phyloP scores from a whole-genome alignment of 1,284 basidiomycete genomes.

The Tilletia caries region DNA sequence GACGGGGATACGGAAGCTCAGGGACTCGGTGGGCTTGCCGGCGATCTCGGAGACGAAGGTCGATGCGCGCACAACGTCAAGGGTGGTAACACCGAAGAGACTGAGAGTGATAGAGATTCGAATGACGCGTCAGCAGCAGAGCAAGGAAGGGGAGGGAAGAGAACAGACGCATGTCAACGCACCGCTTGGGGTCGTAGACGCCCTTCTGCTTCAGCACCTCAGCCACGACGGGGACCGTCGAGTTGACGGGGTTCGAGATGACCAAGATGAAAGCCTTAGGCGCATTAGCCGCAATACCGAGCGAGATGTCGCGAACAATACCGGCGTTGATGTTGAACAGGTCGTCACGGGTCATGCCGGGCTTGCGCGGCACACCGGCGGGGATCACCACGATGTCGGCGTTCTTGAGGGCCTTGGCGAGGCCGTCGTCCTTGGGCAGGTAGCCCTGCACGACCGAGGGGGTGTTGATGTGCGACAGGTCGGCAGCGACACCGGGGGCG shows the following conservation, averaged over 20 bases:
- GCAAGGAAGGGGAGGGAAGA: too few species aligned
- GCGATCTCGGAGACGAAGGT: constrained; percentile 85
- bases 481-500: constrained; percentile 90
- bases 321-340: constrained; percentile 95
- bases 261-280: constrained; percentile 93
- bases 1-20: constrained; percentile 68
- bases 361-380: constrained; percentile 91
- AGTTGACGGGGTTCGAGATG: constrained; percentile 94
- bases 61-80: constrained; percentile 94
- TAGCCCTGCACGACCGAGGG: constrained; percentile 54
- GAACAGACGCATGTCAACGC: background rate
- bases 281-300: constrained; percentile 74
- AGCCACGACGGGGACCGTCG: constrained; percentile 92
- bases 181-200: background rate
- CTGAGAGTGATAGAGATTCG: background rate
- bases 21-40: constrained; percentile 64
- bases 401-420: constrained; percentile 76
- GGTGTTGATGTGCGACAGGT: constrained; percentile 79
- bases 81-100: constrained; percentile 62
- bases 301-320: constrained; percentile 89
- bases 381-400: constrained; percentile 92
- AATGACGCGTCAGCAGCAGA: too few species aligned
- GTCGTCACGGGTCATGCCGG: constrained; percentile 70
- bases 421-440: constrained; percentile 62
- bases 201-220: constrained; percentile 83